These are phyloP conservation scores for Malus asiatica DNA, from an alignment of 306 rosid species.

Conservation along the genomic window DNA sequence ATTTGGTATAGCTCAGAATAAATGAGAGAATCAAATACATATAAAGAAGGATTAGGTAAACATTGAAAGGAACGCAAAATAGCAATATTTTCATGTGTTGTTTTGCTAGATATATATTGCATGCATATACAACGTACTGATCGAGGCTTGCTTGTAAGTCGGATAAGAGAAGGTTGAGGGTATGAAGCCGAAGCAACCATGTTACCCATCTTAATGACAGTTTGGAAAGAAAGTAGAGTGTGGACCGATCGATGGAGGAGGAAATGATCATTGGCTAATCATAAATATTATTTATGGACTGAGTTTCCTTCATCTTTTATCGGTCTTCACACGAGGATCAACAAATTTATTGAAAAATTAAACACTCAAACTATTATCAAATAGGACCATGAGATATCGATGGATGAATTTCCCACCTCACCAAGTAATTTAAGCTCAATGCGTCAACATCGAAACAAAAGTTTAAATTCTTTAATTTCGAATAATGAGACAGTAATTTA, in stretches of 20 bases:
- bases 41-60: not conserved
- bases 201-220: slow-evolving; percentile 58
- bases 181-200: slow-evolving; percentile 42
- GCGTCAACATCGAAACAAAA: not conserved
- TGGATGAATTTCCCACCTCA: no score
- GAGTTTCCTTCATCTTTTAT: no score
- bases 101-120: slow-evolving; percentile 23
- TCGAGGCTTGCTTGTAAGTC: slow-evolving; percentile 44
- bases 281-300: not conserved
- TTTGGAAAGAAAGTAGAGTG: slow-evolving; percentile 58
- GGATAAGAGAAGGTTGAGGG: slow-evolving; percentile 27
- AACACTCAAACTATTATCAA: no score
- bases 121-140: not conserved
- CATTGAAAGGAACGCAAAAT: slow-evolving; percentile 25
- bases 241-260: slow-evolving; percentile 19
- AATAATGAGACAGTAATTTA: not conserved
- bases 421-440: not conserved
- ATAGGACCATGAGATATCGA: no score
- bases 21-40: not conserved
- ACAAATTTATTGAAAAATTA: no score
- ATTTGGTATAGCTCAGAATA: not conserved
- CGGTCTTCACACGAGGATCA: no score
- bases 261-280: slow-evolving; percentile 28
- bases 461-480: not conserved
- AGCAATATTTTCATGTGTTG: slow-evolving; percentile 40